phyloP scores from a whole-genome alignment of 495 filamentous ascomycete genomes.

The Tuber microsphaerosporum region DNA sequence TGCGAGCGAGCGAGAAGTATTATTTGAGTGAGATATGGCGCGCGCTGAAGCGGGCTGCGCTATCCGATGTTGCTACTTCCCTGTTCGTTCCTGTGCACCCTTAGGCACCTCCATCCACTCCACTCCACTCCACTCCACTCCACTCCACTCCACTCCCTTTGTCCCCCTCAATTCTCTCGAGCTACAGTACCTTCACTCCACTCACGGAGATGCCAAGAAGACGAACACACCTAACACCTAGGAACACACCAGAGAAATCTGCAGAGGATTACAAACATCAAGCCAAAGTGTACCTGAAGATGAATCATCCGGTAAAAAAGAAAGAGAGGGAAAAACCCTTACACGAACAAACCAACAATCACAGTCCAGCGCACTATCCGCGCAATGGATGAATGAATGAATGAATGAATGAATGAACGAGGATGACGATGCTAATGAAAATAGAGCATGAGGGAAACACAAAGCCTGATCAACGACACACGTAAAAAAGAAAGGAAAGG shows the following conservation, averaged over 20 bases:
- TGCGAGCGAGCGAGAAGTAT: conserved; percentile 30
- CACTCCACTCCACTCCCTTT: background rate
- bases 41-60: conserved; percentile 29
- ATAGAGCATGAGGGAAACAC: background rate
- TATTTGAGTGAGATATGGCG: conserved; percentile 32
- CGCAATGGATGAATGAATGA: background rate
- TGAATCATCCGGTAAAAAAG: background rate
- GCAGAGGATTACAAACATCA: background rate
- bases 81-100: conserved; percentile 2
- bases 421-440: background rate
- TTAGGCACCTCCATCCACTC: too few relatives aligned
- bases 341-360: background rate
- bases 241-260: conserved; percentile 15
- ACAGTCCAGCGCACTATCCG: background rate
- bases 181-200: background rate
- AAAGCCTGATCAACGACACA: conserved; percentile 7
- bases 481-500: conserved; percentile 18
- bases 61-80: conserved; percentile 29
- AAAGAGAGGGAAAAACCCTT: background rate
- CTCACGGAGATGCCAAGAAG: background rate
- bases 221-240: background rate
- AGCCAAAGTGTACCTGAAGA: background rate
- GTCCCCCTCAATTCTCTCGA: background rate
- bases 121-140: too few relatives aligned
- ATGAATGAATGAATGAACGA: background rate